These are phyloP conservation scores for Linum trigynum DNA, from an alignment of 345 rosid species.

Conservation along the genomic window DNA sequence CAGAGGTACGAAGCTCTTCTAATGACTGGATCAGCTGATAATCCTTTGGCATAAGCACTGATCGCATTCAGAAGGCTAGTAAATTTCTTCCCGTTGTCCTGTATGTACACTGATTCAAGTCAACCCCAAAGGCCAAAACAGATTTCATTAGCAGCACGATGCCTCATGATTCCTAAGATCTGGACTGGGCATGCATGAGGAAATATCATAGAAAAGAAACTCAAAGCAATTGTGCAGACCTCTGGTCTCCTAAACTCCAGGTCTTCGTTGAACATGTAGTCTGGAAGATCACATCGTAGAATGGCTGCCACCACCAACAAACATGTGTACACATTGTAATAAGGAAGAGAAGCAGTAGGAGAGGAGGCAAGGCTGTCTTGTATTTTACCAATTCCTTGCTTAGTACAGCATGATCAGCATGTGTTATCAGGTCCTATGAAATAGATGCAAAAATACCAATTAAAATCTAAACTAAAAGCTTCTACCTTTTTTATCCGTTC, in stretches of 20 bases:
- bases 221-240: constrained; percentile 33
- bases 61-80: too few species aligned
- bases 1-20: too few species aligned
- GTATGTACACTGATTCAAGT: too few species aligned
- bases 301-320: constrained; percentile 38
- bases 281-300: constrained; percentile 77
- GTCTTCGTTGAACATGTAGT: constrained; percentile 62
- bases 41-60: too few species aligned
- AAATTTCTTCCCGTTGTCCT: too few species aligned
- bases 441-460: background rate
- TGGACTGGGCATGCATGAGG: too few species aligned
- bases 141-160: too few species aligned
- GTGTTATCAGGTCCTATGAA: constrained; percentile 41
- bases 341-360: background rate
- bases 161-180: too few species aligned
- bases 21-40: too few species aligned
- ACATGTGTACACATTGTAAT: too few species aligned
- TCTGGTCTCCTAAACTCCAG: constrained; percentile 63
- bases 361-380: background rate
- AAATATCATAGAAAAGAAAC: too few species aligned
- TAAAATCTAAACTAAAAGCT: background rate
- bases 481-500: constrained; percentile 52
- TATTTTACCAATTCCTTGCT: constrained; percentile 72
- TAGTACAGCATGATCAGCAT: constrained; percentile 58
- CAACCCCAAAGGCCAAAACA: too few species aligned